Evolutionary conservation across 192 early-diverging fungal species (phyloP).

Genomic region (Dissophora ornata): DNA sequence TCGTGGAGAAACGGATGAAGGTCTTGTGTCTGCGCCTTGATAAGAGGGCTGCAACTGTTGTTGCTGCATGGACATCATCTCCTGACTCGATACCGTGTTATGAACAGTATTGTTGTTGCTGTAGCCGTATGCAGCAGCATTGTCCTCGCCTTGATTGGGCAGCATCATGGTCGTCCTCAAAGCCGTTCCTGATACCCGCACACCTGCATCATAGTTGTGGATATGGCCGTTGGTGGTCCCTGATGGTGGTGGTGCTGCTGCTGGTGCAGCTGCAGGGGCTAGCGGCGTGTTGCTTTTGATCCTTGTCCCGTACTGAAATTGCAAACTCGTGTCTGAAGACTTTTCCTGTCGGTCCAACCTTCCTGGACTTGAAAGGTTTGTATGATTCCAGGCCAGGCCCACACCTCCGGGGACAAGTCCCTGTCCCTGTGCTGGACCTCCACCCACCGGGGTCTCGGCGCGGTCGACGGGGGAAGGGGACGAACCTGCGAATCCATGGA

Average conservation of each 20-base stretch:
- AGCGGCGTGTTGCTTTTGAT: not conserved
- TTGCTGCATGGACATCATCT: slow-evolving; percentile 20
- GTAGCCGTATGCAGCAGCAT: slow-evolving; percentile 5
- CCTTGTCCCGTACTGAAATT: slow-evolving; percentile 29
- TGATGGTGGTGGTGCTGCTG: too few relatives aligned
- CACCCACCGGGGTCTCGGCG: slow-evolving; percentile 6
- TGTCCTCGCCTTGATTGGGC: not conserved
- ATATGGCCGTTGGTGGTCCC: not conserved
- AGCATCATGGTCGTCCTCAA: slow-evolving; percentile 14
- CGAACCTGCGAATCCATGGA: slow-evolving; percentile 32
- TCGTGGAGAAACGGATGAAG: slow-evolving; percentile 18
- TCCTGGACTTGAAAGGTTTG: slow-evolving; percentile 46
- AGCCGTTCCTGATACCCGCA: slow-evolving; percentile 3
- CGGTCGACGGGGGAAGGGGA: slow-evolving; percentile 18
- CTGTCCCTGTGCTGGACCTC: not conserved
- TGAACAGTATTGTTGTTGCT: slow-evolving; percentile 13
- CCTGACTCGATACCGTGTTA: slow-evolving; percentile 14
- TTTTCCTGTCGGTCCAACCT: slow-evolving; percentile 37
- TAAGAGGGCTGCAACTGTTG: slow-evolving; percentile 21
- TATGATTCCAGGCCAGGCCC: slow-evolving; percentile 31
- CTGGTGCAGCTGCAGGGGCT: too few relatives aligned
- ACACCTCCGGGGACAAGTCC: not conserved
- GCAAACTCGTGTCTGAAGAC: slow-evolving; percentile 32
- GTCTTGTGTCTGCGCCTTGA: slow-evolving; percentile 16
- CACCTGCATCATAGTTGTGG: not conserved